phyloP scores from a whole-genome alignment of 352 stramenopile genomes.

The Pythium apleroticum region DNA sequence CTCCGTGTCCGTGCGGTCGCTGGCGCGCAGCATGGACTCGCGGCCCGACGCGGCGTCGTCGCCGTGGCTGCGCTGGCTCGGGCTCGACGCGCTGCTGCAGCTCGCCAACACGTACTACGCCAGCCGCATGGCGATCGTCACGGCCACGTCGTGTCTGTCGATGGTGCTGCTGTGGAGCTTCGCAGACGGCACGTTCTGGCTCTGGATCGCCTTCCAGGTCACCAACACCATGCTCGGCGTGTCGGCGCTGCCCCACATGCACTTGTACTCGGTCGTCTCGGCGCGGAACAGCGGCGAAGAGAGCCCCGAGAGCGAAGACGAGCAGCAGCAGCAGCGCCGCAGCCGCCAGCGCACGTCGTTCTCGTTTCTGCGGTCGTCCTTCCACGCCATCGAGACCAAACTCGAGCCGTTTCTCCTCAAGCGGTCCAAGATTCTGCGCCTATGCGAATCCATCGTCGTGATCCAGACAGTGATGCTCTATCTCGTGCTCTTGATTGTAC shows the following conservation, averaged over 20 bases:
- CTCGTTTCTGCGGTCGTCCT: slow-evolving; percentile 50
- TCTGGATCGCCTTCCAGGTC: slow-evolving; percentile 51
- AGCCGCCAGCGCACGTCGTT: slow-evolving; percentile 33
- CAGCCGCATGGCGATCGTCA: slow-evolving; percentile 49
- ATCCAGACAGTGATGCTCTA: slow-evolving; percentile 50
- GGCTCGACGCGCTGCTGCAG: slow-evolving; percentile 49
- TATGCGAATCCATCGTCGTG: slow-evolving; percentile 71
- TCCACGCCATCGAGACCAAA: slow-evolving; percentile 36
- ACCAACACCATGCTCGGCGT: slow-evolving; percentile 62
- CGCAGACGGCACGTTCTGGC: slow-evolving; percentile 32
- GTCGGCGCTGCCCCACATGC: slow-evolving; percentile 44
- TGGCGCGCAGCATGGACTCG: background rate
- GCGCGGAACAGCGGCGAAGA: background rate
- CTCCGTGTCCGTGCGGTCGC: slow-evolving; percentile 15
- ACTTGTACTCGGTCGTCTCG: slow-evolving; percentile 36
- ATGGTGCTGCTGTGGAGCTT: slow-evolving; percentile 44
- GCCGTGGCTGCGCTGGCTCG: slow-evolving; percentile 22
- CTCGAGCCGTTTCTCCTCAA: slow-evolving; percentile 45
- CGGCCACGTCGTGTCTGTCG: slow-evolving; percentile 43
- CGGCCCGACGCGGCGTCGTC: background rate
- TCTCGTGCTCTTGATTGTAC: slow-evolving; percentile 4
- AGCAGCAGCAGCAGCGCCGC: background rate
- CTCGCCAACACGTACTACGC: slow-evolving; percentile 76
- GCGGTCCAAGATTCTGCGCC: slow-evolving; percentile 45
- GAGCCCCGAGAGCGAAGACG: background rate